Conservation (phyloP, 2,329 filamentous ascomycete species). For the Lasiodiplodia sp. region DNA sequence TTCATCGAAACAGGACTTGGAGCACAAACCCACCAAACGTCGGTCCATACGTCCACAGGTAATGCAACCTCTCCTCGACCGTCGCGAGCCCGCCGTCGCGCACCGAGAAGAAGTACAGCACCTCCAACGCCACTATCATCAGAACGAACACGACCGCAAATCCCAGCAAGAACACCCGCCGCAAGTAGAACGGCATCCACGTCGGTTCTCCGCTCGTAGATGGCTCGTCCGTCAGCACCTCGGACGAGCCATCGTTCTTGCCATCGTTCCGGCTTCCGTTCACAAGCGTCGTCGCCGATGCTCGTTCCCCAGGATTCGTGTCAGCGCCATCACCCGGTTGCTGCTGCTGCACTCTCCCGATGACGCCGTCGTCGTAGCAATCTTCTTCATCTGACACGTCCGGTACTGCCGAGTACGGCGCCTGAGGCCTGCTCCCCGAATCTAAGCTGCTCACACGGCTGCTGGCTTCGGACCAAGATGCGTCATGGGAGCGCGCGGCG, state of each 20-base stretch:
- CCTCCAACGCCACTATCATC: conserved; percentile 4
- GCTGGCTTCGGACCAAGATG: background rate
- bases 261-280: background rate
- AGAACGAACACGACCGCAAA: background rate
- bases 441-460: background rate
- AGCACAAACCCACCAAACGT: background rate
- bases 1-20: background rate
- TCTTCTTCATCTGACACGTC: background rate
- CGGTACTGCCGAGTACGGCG: background rate
- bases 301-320: background rate
- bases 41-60: conserved; percentile 23
- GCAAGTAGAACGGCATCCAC: conserved; percentile 12
- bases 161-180: background rate
- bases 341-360: background rate
- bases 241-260: background rate
- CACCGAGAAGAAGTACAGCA: background rate
- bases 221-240: background rate
- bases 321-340: too few relatives aligned
- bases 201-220: background rate
- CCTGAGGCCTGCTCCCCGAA: background rate
- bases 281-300: background rate
- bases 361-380: background rate
- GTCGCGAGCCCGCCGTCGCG: conserved; percentile 7
- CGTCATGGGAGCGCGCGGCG: background rate
- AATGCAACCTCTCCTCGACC: conserved; percentile 1